Base-by-base conservation (phyloP, 352 stramenopile species). In the Pseudoperonospora humuli region DNA sequence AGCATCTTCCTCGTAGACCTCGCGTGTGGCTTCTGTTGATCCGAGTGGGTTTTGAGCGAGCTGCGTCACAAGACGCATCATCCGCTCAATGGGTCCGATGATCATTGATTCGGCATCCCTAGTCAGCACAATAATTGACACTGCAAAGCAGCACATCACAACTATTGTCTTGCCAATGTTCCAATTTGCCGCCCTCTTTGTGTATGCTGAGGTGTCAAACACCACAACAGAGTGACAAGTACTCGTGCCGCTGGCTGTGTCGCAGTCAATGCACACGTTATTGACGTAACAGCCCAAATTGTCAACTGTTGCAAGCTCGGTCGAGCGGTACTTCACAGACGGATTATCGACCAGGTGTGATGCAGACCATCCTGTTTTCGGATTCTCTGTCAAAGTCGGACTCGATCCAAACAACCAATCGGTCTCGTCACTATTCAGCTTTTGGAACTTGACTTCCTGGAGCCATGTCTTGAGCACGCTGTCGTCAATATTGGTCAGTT, bases 51-150 rank as follows among this genome's bases (percentile, higher is more conserved):
- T 86, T 33, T 85, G 55, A 23, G 75, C 69, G 3, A 85, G 63
- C 45, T 89, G 73, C 9, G 50, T 86, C 7, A 86, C 70, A 8
- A 87, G 61, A 2, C 84, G 72, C 60, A 98, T 95, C 88, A 98
- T 97, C 5, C 92, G 76, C 57, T 98, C 95, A 45, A 98, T 98
- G 1, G 94, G 95, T 5, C 83, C 77, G 56, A 98, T 97, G 27
- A 98, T 91, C 59, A 98, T 92, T 18, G 75, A 61, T 48, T 97
- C 91, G 1, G 95, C 91, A 45, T 98, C 93, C 47, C 76, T 83
- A 3, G 86, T n/a, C n/a, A n/a, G n/a, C n/a, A n/a, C n/a, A 27
- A 94, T 79, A 39, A 96, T 93, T 18, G 86, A 89, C 5, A 94
- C 74, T 17, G 70, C 72, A 33, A 97, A 82, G 28, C 95, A 92